These are phyloP conservation scores for Camellia granthamiana DNA, from an alignment of 148 eudicot genomes.

Conservation along the genomic window DNA sequence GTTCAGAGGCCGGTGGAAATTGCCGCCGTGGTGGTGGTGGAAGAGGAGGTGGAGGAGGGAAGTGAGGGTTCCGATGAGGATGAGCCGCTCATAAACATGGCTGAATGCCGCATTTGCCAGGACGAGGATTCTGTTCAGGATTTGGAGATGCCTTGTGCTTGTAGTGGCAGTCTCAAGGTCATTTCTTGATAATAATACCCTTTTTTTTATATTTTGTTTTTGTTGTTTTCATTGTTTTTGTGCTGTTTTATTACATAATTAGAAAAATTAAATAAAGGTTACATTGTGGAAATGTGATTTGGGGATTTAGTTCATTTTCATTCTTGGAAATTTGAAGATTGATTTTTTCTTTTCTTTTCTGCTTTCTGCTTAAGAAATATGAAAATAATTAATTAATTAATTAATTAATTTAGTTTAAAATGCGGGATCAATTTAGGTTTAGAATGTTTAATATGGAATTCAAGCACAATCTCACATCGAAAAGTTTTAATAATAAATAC, in stretches of 20 bases:
- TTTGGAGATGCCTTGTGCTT: slow-evolving; percentile 76
- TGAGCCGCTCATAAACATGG: slow-evolving; percentile 54
- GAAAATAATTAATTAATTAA: neutral
- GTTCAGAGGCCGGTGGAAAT: slow-evolving; percentile 21
- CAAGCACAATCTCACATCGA: neutral
- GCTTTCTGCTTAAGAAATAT: neutral
- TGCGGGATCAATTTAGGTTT: neutral
- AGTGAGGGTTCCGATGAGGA: slow-evolving; percentile 20
- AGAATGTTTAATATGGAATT: neutral
- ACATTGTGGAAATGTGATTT: neutral
- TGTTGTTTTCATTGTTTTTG: neutral
- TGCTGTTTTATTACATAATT: neutral
- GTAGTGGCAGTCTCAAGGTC: slow-evolving; percentile 95
- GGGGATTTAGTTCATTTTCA: neutral
- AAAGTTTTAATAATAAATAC: neutral
- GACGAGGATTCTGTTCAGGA: slow-evolving; percentile 71
- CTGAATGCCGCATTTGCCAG: slow-evolving; percentile 90
- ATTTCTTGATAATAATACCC: neutral
- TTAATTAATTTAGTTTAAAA: neutral
- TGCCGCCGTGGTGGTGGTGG: slow-evolving; percentile 17
- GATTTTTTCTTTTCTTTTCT: too few species aligned
- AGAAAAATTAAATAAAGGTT: neutral
- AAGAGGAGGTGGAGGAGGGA: slow-evolving; percentile 19
- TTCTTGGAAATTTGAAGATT: too few species aligned
- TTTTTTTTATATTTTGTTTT: neutral